A percentile compares a stretch with the other conserved stretches of the same genome.
Evolutionary conservation across 805 yeast genomes (phyloP).

Genomic region (Candida dendrica): DNA sequence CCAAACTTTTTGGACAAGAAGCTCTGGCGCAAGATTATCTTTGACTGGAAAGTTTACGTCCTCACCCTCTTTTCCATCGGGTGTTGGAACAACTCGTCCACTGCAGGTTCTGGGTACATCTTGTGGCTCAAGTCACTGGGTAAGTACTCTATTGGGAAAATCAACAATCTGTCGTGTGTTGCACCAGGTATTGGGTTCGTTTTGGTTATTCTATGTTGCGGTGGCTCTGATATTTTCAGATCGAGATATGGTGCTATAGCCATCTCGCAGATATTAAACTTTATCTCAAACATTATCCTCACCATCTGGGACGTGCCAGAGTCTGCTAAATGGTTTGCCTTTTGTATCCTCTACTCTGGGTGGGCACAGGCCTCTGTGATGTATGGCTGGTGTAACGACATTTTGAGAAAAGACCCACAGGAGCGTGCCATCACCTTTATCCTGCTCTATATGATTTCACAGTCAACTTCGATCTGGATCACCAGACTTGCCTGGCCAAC

Average conservation of each 20-base stretch:
- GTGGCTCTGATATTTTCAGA: conserved; percentile 29
- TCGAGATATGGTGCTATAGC: conserved; percentile 32
- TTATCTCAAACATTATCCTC: conserved; percentile 39
- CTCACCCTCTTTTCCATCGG: conserved; percentile 45
- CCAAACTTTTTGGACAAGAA: conserved; percentile 30
- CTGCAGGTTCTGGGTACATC: conserved; percentile 38
- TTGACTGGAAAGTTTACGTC: conserved; percentile 53
- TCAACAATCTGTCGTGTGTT: conserved; percentile 36
- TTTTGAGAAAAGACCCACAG: conserved; percentile 46
- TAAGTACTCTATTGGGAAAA: conserved; percentile 27
- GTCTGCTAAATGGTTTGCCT: conserved; percentile 50
- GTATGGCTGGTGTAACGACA: conserved; percentile 55
- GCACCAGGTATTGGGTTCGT: conserved; percentile 27
- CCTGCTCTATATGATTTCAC: conserved; percentile 44
- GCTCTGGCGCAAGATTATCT: conserved; percentile 46
- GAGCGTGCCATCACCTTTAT: conserved; percentile 41
- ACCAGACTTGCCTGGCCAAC: conserved; percentile 28
- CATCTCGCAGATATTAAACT: conserved; percentile 38
- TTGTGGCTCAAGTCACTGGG: conserved; percentile 45
- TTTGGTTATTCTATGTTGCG: conserved; percentile 4
- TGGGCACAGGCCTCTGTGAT: conserved; percentile 57
- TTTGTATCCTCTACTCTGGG: conserved; percentile 4
- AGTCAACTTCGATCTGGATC: conserved; percentile 43
- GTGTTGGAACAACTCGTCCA: conserved; percentile 48
- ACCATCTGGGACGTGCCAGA: conserved; percentile 48